Evolutionary conservation across 441 rosid genomes (phyloP).

Genomic region (Omphalea diandra): DNA sequence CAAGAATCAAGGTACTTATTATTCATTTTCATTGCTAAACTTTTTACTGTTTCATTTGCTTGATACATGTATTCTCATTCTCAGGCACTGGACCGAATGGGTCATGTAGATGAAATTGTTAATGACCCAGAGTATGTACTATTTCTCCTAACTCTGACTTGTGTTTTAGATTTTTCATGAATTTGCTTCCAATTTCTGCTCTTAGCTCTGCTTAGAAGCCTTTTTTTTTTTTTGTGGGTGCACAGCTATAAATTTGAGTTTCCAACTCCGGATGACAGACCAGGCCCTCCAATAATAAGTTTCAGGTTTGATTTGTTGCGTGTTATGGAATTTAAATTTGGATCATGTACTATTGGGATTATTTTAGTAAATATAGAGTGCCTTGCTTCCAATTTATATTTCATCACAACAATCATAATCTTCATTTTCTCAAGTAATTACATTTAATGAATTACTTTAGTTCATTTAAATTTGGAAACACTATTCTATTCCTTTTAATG

Average conservation of each 20-base stretch:
- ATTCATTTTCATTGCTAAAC: slow-evolving; percentile 15
- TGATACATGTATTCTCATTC: slow-evolving; percentile 1
- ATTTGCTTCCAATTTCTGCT: slow-evolving; percentile 10
- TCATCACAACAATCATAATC: neutral
- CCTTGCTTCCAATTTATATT: slow-evolving; percentile 12
- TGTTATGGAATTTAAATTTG: slow-evolving; percentile 15
- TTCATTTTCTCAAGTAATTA: slow-evolving; percentile 3
- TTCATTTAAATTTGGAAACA: neutral
- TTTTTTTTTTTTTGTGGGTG: neutral
- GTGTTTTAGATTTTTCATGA: slow-evolving; percentile 10
- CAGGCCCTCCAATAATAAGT: slow-evolving; percentile 96
- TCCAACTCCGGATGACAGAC: slow-evolving; percentile 98
- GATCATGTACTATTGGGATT: neutral
- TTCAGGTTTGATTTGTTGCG: slow-evolving; percentile 65
- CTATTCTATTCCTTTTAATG: neutral
- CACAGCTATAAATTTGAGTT: slow-evolving; percentile 96
- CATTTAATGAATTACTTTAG: slow-evolving; percentile 8
- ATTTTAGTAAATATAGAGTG: neutral
- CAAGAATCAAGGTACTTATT: slow-evolving; percentile 85
- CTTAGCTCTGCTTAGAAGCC: slow-evolving; percentile 12
- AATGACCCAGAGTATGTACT: slow-evolving; percentile 90
- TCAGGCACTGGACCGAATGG: slow-evolving; percentile 95
- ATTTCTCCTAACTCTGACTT: slow-evolving; percentile 14
- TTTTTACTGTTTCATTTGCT: slow-evolving; percentile 9
- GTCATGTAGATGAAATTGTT: slow-evolving; percentile 83